phyloP scores from a whole-genome alignment of 1,139 yeast species.

The Meyerozyma sp. region DNA sequence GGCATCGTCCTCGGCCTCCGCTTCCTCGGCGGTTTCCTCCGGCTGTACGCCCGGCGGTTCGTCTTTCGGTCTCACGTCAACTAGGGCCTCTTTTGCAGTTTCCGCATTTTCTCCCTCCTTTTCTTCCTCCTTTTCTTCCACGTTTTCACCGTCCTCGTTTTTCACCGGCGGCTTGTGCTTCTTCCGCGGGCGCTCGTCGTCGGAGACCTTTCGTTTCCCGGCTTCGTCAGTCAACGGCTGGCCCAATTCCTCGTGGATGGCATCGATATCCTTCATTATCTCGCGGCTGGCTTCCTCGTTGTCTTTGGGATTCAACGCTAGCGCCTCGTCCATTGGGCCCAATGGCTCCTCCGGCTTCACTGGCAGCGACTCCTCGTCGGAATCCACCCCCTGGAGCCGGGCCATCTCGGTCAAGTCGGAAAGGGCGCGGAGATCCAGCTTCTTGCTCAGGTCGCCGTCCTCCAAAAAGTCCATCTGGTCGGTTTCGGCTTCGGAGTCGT shows the following conservation, averaged over 20 bases:
- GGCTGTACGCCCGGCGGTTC: no score
- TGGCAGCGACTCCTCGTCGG: conserved; percentile 14
- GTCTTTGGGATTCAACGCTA: background rate
- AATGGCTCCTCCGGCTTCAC: conserved; percentile 10
- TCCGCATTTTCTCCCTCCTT: background rate
- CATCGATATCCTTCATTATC: background rate
- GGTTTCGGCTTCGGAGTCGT: conserved; percentile 73
- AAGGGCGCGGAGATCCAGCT: conserved; percentile 35
- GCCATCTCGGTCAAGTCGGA: conserved; percentile 39
- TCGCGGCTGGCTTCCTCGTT: background rate
- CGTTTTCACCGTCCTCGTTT: background rate
- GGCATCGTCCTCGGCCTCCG: conserved; percentile 5
- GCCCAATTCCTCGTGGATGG: background rate
- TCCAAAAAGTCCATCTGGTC: conserved; percentile 62
- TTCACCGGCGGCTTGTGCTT: background rate
- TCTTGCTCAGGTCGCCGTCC: conserved; percentile 25
- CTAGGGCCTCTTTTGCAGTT: background rate
- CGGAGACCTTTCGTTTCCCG: background rate
- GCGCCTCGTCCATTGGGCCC: conserved; percentile 1
- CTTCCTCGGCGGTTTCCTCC: conserved; percentile 2
- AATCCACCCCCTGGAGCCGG: conserved; percentile 34
- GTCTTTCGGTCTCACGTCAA: background rate
- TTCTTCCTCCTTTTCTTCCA: no score
- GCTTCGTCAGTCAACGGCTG: background rate
- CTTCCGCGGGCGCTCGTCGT: background rate